Evolutionary conservation across 2,329 filamentous ascomycete genomes (phyloP).

Genomic region (Aspergillus uvarum): DNA sequence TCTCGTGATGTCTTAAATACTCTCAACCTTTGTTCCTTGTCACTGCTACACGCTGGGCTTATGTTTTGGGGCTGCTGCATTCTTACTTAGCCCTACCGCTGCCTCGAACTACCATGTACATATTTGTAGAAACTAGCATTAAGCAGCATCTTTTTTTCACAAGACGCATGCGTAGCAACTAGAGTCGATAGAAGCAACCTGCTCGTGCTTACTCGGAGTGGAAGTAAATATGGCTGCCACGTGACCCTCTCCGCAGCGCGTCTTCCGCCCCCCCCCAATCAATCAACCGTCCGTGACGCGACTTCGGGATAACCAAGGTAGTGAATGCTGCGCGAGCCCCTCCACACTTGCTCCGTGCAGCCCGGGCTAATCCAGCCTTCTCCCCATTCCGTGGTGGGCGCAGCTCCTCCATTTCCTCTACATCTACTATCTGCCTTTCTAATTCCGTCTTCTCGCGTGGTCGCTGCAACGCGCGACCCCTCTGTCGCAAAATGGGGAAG

Average conservation of each 20-base stretch:
- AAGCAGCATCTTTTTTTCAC: too few relatives aligned
- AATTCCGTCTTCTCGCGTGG: slow-evolving; percentile 17
- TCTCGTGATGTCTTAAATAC: slow-evolving; percentile 17
- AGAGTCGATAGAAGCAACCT: too few relatives aligned
- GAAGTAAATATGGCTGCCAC: slow-evolving; percentile 16
- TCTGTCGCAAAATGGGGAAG: slow-evolving; percentile 75
- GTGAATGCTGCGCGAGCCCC: slow-evolving; percentile 18
- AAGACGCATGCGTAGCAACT: too few relatives aligned
- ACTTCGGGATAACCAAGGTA: slow-evolving; percentile 14
- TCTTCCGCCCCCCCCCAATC: slow-evolving; percentile 10
- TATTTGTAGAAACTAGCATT: neutral
- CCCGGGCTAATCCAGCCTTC: slow-evolving; percentile 9
- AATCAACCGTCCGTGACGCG: slow-evolving; percentile 19
- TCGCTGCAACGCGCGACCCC: slow-evolving; percentile 28
- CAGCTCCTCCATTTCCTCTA: neutral
- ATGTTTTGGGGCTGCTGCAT: neutral
- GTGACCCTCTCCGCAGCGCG: slow-evolving; percentile 29
- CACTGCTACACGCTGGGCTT: neutral
- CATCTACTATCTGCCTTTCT: neutral
- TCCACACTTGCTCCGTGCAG: slow-evolving; percentile 19
- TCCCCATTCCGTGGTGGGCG: neutral
- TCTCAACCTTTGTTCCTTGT: neutral
- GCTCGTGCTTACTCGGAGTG: neutral
- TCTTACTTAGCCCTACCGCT: neutral
- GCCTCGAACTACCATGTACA: slow-evolving; percentile 11